Percentiles rank a stretch among this genome's conserved stretches.
Conservation (phyloP, 2,329 filamentous ascomycete species). For the Albifimbria verrucaria region DNA sequence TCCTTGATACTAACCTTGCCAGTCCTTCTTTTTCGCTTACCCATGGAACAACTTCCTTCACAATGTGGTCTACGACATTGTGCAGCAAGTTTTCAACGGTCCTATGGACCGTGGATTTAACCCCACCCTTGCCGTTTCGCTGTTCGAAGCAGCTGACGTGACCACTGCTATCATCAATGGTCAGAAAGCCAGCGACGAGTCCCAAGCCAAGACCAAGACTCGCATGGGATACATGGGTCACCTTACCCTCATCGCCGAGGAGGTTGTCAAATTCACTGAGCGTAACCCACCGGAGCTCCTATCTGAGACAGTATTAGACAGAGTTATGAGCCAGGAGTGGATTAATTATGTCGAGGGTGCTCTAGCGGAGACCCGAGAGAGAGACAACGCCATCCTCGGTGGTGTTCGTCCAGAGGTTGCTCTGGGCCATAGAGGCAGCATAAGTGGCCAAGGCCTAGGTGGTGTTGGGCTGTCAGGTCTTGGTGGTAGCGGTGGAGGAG, state of each 20-base stretch:
- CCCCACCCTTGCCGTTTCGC: conserved; percentile 79
- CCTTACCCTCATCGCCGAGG: conserved; percentile 92
- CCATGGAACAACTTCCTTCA: conserved; percentile 99
- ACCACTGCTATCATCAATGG: conserved; percentile 91
- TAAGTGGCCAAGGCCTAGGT: conserved; percentile 43
- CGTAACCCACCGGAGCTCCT: conserved; percentile 85
- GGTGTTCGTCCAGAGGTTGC: conserved; percentile 90
- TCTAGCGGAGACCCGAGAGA: conserved; percentile 86
- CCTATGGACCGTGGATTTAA: conserved; percentile 97
- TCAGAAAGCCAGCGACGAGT: conserved; percentile 81
- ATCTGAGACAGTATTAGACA: conserved; percentile 79
- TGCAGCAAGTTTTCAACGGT: conserved; percentile 98
- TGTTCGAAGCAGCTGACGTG: conserved; percentile 87
- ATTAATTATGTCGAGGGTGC: conserved; percentile 92
- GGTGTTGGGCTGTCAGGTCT: conserved; percentile 48
- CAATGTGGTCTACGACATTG: conserved; percentile 98
- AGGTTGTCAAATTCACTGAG: conserved; percentile 98
- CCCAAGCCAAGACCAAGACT: conserved; percentile 79
- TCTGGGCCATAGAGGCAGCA: conserved; percentile 70
- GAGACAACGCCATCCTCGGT: conserved; percentile 96
- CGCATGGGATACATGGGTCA: conserved; percentile 98
- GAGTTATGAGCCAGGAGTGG: conserved; percentile 87
- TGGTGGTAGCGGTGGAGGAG: conserved; percentile 18
- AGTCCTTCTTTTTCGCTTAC: conserved; percentile 98
- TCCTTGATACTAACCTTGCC: conserved; percentile 13